Conservation (phyloP, 257 asterid genomes). For the Knoxia roxburghii region DNA sequence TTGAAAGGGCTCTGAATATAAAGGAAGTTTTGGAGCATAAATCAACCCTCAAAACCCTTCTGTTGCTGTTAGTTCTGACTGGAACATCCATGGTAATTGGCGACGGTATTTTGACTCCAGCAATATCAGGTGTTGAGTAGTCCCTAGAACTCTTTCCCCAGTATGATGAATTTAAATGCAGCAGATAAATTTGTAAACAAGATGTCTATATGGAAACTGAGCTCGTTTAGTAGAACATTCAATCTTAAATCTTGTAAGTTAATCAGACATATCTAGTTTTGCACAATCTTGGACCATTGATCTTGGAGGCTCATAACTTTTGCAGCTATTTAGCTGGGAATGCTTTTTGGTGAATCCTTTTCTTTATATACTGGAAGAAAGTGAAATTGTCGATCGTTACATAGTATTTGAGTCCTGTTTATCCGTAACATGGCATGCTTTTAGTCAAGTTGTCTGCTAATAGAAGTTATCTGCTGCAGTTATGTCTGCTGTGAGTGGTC, state of each 20-base stretch:
- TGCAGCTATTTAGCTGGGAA: neutral
- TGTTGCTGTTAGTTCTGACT: slow-evolving; percentile 72
- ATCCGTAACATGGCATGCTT: neutral
- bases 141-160: slow-evolving; percentile 3
- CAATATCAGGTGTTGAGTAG: slow-evolving; percentile 68
- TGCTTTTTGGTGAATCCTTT: neutral
- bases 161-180: neutral
- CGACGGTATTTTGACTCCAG: slow-evolving; percentile 94
- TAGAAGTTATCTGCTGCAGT: slow-evolving; percentile 45
- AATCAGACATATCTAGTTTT: too few relatives aligned
- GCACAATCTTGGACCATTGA: neutral
- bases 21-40: slow-evolving; percentile 76
- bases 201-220: neutral
- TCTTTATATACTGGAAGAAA: neutral
- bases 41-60: slow-evolving; percentile 43
- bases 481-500: slow-evolving; percentile 95
- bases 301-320: neutral
- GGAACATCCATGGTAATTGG: slow-evolving; percentile 97
- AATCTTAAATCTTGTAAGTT: neutral
- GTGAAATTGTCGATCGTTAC: neutral
- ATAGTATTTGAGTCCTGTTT: neutral
- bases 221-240: neutral
- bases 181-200: neutral
- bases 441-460: slow-evolving; percentile 13
- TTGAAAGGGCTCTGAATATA: slow-evolving; percentile 78